Evolutionary conservation across 2,329 filamentous ascomycete species (phyloP), one percentile per base, ranked within the genome.

Genomic region (Orbilia brochopaga): DNA sequence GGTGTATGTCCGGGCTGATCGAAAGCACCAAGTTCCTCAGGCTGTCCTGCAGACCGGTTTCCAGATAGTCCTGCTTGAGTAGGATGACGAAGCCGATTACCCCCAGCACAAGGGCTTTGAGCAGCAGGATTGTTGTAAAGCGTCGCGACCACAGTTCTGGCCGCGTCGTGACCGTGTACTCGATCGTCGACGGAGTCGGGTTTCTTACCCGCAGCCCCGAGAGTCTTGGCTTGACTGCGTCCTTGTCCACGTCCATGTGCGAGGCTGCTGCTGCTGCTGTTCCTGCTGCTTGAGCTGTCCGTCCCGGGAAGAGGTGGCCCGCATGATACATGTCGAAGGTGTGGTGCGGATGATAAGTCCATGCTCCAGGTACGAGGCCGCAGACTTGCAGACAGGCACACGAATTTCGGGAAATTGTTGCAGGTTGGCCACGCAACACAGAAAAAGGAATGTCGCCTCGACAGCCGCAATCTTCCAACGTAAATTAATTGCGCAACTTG

Each of bases 111-210:
- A 85, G 74, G 23, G 82, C 79, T 58, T 77, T 75, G 48, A 82
- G 70, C 35, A 80, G 78, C 74, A 82, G 74, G 65, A 80, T 72
- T 44, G 83, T 75, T 19, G 80, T 74, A 30, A 84, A 67, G 35
- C 84, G 82, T 46, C 59, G 66, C 13, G 66, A 70, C 66, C 66
- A 70, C 48, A 24, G 63, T 27, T 70, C 32, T 81, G 56, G 63
- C 82, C 75, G 69, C 66, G 92, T 97, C 37, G 92, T 94, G 63
- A 97, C 90, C 30, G 90, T 95, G 83, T 93, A 97, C 75, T 90
- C 89, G 78, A 90, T 88, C n/a, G 94, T 96, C 1, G 92, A 95
- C 52, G 91, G 88, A 23, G 94, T 92, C 55, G 90, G 90, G 21
- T 87, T 85, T 74, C 86, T 84, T 72, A 85, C 84, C 76, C 82